Conservation (phyloP, 805 yeast species). For the Monosporozyma unispora region DNA sequence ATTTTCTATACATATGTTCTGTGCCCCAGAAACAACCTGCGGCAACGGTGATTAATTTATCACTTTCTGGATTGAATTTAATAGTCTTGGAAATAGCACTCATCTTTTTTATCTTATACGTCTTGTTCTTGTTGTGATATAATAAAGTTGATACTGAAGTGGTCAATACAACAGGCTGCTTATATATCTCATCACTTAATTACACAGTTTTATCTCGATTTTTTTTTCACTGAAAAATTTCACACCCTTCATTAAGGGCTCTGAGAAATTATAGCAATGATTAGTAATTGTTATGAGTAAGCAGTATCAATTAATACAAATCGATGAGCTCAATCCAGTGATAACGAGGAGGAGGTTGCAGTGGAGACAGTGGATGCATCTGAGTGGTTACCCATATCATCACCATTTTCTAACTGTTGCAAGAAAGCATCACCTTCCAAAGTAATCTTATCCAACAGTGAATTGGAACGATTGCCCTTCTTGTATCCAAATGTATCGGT, state of each 20-base stretch:
- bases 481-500: constrained; percentile 4
- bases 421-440: background rate
- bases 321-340: no score
- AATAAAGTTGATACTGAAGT: background rate
- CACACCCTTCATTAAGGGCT: background rate
- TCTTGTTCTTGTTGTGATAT: background rate
- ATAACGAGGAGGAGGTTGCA: background rate
- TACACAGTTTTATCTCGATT: background rate
- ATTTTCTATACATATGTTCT: constrained; percentile 70
- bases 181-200: background rate
- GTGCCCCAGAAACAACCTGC: constrained; percentile 86
- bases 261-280: background rate
- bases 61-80: constrained; percentile 36
- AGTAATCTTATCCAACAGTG: constrained; percentile 3
- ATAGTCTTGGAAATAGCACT: constrained; percentile 33
- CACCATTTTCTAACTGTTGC: background rate
- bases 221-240: background rate
- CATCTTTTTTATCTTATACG: constrained; percentile 8
- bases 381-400: background rate
- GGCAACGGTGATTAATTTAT: constrained; percentile 49
- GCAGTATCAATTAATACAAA: no score
- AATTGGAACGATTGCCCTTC: background rate
- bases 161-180: background rate
- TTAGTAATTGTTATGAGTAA: background rate
- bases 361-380: background rate